Evolutionary conservation across 2,329 filamentous ascomycete genomes (phyloP).

Genomic region (Cladosporium sp.): DNA sequence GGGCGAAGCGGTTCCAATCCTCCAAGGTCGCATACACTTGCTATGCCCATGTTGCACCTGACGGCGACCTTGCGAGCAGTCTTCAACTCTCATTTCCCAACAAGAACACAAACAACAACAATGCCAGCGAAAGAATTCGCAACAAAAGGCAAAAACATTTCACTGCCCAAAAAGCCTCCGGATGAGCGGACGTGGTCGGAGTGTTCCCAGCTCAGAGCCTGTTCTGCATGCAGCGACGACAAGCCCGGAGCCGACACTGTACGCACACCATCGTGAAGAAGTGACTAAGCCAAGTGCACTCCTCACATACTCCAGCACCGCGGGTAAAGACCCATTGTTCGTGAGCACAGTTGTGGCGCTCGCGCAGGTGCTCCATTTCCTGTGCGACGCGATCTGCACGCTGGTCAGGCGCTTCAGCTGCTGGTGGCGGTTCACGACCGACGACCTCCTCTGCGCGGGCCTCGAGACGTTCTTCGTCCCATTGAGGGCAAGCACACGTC

Average conservation of each 20-base stretch:
- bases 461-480: constrained; percentile 28
- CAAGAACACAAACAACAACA: background rate
- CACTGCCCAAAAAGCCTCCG: background rate
- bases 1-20: rapidly evolving
- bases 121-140: background rate
- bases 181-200: background rate
- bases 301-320: constrained; percentile 46
- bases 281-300: constrained; percentile 45
- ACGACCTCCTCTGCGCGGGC: constrained; percentile 15
- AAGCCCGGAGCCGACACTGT: constrained; percentile 50
- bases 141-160: background rate
- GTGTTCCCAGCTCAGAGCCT: constrained; percentile 35
- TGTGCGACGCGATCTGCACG: background rate
- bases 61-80: background rate
- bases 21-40: background rate
- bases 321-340: constrained; percentile 39
- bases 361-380: constrained; percentile 35
- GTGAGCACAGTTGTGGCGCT: constrained; percentile 48
- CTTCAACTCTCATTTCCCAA: background rate
- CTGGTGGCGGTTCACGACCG: constrained; percentile 25
- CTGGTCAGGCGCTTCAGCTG: background rate
- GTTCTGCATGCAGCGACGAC: constrained; percentile 51
- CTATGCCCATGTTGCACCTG: background rate
- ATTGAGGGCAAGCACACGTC: constrained; percentile 30
- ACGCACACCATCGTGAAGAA: constrained; percentile 46